Base-by-base conservation (phyloP, 2,329 filamentous ascomycete genomes). In the Thermomyces lanuginosus region DNA sequence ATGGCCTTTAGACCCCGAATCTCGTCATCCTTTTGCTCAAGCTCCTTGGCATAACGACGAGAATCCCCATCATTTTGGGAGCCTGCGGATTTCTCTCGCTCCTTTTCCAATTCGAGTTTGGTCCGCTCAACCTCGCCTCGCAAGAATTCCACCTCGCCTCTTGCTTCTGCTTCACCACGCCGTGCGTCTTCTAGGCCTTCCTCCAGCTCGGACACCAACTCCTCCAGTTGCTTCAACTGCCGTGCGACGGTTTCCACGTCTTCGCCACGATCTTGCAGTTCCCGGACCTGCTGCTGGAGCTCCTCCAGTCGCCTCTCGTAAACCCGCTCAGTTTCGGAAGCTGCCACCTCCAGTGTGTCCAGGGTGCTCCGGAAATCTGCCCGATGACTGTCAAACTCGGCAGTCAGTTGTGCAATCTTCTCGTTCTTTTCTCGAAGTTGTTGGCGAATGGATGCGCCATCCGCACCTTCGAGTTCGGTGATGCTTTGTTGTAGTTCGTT, bases 291-390 rank as follows among this genome's bases (percentile, higher is more conserved):
- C 32, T 75, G 69, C 55, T 89, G 69, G 21, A 98, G 56, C 32
- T 61, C 57, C 27, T 61, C 59, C 3, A 63, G 44, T 19, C 58
- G 48, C 32, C 58, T 55, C 38, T 98, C 89, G 48, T 98, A 98
- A 8, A 98, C 86, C 14, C 86, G 69, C 54, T 93, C 59, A 0
- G 89, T 98, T 57, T 98, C 89, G 0, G 83, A 79, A 46, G 83
- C 92, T 2, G 89, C 91, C 59, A 95, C 70, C 52, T 98, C 89
- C 26, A 98, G 63, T 0, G 86, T 92, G 55, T 98, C 89, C 35
- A 98, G 89, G 10, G 89, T 98, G 51, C 81, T 92, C 39, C 89
- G 67, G 55, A 98, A 98, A 51, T 98, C 89, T 10, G 89, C 86
- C 32, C 89, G 70, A 48, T 98, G 86, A 6, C 77, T 72, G 46